Conservation (phyloP, 1,139 yeast species). For the Candida sp. region DNA sequence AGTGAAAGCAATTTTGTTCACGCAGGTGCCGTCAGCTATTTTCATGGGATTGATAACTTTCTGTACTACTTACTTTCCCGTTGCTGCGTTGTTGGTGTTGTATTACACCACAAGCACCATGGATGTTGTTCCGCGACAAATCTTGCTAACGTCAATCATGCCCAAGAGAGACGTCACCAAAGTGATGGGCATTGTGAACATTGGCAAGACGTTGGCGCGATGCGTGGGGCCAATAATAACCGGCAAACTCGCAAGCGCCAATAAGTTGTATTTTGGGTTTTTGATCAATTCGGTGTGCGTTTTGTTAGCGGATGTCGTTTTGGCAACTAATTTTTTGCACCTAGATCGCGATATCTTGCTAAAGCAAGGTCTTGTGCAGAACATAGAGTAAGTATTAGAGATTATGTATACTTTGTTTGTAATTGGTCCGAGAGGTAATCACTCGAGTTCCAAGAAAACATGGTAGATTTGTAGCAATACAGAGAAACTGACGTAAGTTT, state of each 20-base stretch:
- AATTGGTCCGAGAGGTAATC: no score
- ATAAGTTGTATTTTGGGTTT: conserved; percentile 59
- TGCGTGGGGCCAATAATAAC: conserved; percentile 83
- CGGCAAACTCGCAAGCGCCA: conserved; percentile 66
- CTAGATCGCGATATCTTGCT: conserved; percentile 39
- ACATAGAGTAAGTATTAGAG: conserved; percentile 7
- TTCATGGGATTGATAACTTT: conserved; percentile 48
- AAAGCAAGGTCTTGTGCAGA: conserved; percentile 23
- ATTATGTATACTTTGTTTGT: neutral
- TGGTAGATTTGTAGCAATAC: no score
- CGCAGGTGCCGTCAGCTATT: conserved; percentile 80
- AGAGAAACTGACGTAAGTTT: no score
- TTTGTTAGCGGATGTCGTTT: conserved; percentile 46
- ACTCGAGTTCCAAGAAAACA: no score
- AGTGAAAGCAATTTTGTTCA: conserved; percentile 71
- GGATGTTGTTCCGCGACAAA: conserved; percentile 94
- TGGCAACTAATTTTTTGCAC: conserved; percentile 43
- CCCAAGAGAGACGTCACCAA: conserved; percentile 66
- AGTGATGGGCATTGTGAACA: conserved; percentile 85
- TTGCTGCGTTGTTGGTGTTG: conserved; percentile 56
- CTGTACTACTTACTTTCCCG: conserved; percentile 25
- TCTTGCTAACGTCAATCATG: conserved; percentile 71
- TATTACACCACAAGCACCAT: conserved; percentile 68
- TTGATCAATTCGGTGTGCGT: conserved; percentile 63
- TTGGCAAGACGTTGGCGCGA: conserved; percentile 84